A percentile compares a stretch with the other conserved stretches of the same genome.
These are phyloP conservation scores for Leishmania arabica DNA, from an alignment of 208 protist genomes.

Conservation along the genomic window DNA sequence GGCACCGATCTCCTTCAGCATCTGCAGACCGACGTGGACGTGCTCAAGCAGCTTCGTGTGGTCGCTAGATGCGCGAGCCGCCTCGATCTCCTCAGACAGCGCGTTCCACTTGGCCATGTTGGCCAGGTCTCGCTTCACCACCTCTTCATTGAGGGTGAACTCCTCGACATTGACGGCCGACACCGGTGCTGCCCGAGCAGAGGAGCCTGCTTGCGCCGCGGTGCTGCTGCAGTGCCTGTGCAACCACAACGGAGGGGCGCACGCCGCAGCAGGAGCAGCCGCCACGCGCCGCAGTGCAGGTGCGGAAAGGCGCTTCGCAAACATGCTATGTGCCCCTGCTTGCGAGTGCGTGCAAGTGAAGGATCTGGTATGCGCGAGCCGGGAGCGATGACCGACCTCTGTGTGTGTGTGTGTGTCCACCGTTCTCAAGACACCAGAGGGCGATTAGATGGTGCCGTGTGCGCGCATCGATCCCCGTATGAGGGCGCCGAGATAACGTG, in stretches of 20 bases:
- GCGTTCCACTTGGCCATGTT: constrained; percentile 74
- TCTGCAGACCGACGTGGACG: constrained; percentile 56
- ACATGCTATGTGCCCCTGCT: neutral
- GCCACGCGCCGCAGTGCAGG: neutral
- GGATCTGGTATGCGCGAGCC: neutral
- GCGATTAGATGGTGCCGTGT: neutral
- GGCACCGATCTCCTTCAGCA: constrained; percentile 72
- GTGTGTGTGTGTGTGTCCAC: neutral
- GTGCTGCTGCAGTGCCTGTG: neutral
- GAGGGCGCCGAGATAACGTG: neutral
- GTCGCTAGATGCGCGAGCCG: constrained; percentile 38
- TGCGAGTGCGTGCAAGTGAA: neutral
- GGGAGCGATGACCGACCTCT: neutral
- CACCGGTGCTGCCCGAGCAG: neutral
- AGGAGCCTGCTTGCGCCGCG: neutral
- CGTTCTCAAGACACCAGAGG: neutral
- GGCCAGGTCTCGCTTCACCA: constrained; percentile 79
- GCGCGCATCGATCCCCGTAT: neutral
- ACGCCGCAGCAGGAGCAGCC: neutral
- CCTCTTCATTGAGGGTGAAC: constrained; percentile 86
- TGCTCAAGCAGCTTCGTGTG: constrained; percentile 45
- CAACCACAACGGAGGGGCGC: neutral
- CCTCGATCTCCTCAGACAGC: constrained; percentile 60
- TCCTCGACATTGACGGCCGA: constrained; percentile 84
- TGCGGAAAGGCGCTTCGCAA: neutral